Conservation (phyloP, 2,329 filamentous ascomycete genomes). For the Xylariales sp. region DNA sequence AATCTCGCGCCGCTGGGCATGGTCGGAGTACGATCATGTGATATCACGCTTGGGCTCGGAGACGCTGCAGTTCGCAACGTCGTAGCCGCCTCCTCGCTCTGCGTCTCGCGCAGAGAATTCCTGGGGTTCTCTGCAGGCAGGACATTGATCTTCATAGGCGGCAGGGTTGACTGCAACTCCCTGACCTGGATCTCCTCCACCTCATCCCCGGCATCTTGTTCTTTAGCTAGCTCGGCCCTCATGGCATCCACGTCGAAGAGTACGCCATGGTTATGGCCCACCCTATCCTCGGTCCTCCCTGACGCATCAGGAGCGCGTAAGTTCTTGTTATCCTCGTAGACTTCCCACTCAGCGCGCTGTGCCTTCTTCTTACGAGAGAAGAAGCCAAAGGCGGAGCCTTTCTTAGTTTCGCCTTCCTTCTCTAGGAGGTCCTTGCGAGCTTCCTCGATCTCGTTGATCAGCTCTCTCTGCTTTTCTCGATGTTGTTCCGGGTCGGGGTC, state of each 20-base stretch:
- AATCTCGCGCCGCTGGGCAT: constrained; percentile 18
- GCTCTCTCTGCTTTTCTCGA: constrained; percentile 76
- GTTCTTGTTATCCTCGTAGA: constrained; percentile 69
- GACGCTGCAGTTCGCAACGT: constrained; percentile 19
- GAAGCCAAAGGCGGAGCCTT: constrained; percentile 52
- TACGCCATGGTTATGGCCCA: constrained; percentile 56
- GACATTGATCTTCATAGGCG: constrained; percentile 78
- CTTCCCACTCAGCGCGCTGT: constrained; percentile 88
- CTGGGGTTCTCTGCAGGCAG: constrained; percentile 28
- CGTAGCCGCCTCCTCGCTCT: constrained; percentile 38
- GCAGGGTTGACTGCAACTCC: constrained; percentile 82
- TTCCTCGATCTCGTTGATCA: constrained; percentile 96
- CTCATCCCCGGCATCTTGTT: constrained; percentile 47
- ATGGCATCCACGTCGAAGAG: constrained; percentile 97
- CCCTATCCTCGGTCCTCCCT: constrained; percentile 38
- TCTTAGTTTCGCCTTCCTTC: constrained; percentile 62
- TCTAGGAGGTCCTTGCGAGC: constrained; percentile 84
- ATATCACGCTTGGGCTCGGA: constrained; percentile 17
- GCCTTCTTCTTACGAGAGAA: constrained; percentile 79
- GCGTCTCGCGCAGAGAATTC: constrained; percentile 37
- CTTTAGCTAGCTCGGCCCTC: constrained; percentile 72
- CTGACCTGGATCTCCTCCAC: constrained; percentile 54
- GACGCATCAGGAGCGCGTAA: constrained; percentile 18
- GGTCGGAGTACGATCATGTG: constrained; percentile 24
- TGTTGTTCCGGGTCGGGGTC: constrained; percentile 96